A percentile compares a stretch with the other conserved stretches of the same genome.
Evolutionary conservation across 2,329 filamentous ascomycete genomes (phyloP).

Genomic region (Scleromitrula shiraiana): DNA sequence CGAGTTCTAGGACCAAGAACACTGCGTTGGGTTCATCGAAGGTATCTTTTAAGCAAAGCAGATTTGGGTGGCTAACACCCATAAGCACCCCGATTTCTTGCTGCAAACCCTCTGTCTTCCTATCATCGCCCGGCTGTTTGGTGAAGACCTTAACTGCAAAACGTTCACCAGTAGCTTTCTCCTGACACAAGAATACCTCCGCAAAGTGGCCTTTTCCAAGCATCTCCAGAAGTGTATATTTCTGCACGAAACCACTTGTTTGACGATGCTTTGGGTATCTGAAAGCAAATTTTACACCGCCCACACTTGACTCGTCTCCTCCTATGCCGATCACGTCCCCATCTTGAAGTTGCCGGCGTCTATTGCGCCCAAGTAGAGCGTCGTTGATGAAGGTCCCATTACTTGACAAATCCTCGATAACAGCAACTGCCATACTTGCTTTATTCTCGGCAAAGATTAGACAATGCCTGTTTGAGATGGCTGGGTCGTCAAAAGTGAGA

Average conservation of each 20-base stretch:
- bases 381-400: conserved; percentile 98
- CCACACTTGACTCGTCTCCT: no score
- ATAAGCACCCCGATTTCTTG: conserved; percentile 96
- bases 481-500: conserved; percentile 65
- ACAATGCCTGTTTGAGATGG: conserved; percentile 82
- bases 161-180: conserved; percentile 71
- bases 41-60: conserved; percentile 88
- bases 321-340: conserved; percentile 80
- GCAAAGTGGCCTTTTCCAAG: conserved; percentile 94
- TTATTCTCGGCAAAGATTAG: conserved; percentile 57
- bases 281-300: conserved; percentile 91
- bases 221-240: conserved; percentile 77
- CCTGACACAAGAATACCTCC: conserved; percentile 83
- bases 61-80: conserved; percentile 91
- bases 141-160: conserved; percentile 95
- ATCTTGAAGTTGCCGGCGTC: conserved; percentile 79
- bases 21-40: conserved; percentile 88
- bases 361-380: conserved; percentile 81
- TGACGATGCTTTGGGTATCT: conserved; percentile 71
- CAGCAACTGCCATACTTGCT: conserved; percentile 53
- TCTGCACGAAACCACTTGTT: conserved; percentile 72
- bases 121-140: conserved; percentile 72
- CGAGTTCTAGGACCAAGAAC: conserved; percentile 85
- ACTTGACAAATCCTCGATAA: conserved; percentile 87
- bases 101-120: conserved; percentile 80